A percentile compares a stretch with the other conserved stretches of the same genome.
phyloP scores from a whole-genome alignment of 768 basidiomycete genomes.

The Amanita phalloides region DNA sequence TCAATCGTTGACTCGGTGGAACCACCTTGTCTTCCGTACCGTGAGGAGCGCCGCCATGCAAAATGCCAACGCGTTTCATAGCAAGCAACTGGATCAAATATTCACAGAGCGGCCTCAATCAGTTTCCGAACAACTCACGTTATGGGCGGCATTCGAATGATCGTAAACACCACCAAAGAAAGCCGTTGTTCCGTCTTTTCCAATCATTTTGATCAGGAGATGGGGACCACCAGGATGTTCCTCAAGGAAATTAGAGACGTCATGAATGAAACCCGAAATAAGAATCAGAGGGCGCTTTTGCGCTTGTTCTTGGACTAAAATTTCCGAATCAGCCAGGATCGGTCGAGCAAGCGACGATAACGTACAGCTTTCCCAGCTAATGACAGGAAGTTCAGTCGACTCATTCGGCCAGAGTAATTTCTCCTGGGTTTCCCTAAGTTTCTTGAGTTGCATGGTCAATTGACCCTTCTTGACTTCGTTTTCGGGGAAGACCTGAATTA shows the following conservation, averaged over 20 bases:
- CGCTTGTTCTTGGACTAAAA: conserved; percentile 66
- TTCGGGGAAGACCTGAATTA: conserved; percentile 33
- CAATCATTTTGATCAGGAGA: conserved; percentile 73
- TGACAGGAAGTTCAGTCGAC: conserved; percentile 64
- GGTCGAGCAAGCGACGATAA: conserved; percentile 5
- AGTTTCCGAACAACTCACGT: conserved; percentile 31
- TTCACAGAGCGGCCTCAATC: background rate
- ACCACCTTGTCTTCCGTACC: conserved; percentile 51
- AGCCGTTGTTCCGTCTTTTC: conserved; percentile 85
- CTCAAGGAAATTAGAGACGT: conserved; percentile 73
- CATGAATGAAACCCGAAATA: conserved; percentile 90
- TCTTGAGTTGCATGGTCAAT: conserved; percentile 90
- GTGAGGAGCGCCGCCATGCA: conserved; percentile 50
- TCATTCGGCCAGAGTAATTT: conserved; percentile 71
- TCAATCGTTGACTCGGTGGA: conserved; percentile 64
- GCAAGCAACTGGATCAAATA: conserved; percentile 33
- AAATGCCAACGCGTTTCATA: conserved; percentile 56
- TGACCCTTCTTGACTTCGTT: conserved; percentile 76
- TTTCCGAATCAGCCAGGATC: background rate
- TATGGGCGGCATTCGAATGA: conserved; percentile 83
- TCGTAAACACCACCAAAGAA: conserved; percentile 92
- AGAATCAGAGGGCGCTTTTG: conserved; percentile 74
- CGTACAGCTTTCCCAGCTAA: conserved; percentile 82
- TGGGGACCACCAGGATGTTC: conserved; percentile 91
- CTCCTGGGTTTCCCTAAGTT: conserved; percentile 70